Conservation (phyloP, 441 rosid genomes). For the Erodium chrysanthum region DNA sequence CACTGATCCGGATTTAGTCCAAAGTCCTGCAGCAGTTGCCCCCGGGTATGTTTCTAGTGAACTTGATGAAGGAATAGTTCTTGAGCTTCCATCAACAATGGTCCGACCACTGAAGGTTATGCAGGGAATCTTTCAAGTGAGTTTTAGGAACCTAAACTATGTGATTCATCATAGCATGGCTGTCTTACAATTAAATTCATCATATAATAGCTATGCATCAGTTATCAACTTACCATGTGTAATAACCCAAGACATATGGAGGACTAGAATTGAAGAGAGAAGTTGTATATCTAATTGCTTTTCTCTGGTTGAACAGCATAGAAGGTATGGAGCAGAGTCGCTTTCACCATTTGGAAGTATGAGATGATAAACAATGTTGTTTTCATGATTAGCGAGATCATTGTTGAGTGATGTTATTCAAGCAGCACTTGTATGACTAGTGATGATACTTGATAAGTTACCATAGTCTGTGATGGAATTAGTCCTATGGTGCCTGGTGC, state of each 20-base stretch:
- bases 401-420: too few relatives aligned
- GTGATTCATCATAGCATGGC: background rate
- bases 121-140: constrained; percentile 91
- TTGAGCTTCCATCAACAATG: constrained; percentile 94
- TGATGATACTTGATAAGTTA: background rate
- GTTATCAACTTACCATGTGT: background rate
- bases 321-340: too few relatives aligned
- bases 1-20: constrained; percentile 40
- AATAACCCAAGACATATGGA: too few relatives aligned
- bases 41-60: constrained; percentile 90
- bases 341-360: too few relatives aligned
- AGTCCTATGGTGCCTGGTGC: background rate
- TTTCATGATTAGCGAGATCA: too few relatives aligned
- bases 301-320: too few relatives aligned
- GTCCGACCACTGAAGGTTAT: constrained; percentile 82
- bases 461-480: background rate
- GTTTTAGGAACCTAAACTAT: constrained; percentile 18
- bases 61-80: constrained; percentile 80
- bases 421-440: too few relatives aligned
- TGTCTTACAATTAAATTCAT: background rate
- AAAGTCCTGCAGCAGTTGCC: constrained; percentile 52
- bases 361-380: too few relatives aligned
- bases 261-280: too few relatives aligned
- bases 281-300: too few relatives aligned
- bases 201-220: background rate